Evolutionary conservation across 2,329 filamentous ascomycete species (phyloP), one percentile per base, ranked within the genome.

Genomic region (Fusarium papillatum): DNA sequence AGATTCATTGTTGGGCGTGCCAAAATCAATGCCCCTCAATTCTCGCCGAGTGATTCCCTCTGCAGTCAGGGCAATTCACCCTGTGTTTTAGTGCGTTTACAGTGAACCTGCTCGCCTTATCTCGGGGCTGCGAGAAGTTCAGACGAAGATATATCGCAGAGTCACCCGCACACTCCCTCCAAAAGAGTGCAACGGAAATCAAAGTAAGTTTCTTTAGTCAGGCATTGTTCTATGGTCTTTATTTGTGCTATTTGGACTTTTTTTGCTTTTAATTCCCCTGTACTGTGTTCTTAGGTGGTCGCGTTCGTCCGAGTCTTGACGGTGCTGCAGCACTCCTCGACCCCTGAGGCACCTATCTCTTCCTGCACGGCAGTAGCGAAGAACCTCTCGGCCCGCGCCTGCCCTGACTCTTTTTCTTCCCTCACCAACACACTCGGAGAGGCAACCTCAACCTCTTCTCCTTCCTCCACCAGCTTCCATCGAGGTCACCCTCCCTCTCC

Each of bases 151-250:
- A 31, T 46, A 46, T 29, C 39, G 8, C 48, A 19, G 13, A 41
- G 31, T 19, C 66, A 14, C 29, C 17, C 22, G 59, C 68, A 53
- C 69, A 63, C 57, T 62, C 59, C 29, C 50, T 17, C 29, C 61
- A 48, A 41, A 26, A 62, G 16, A 61, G 13, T 46, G 5, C 46
- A 38, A 34, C 17, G n/a, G n/a, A 4, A n/a, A 36, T 26, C 38
- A 41, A 48, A 5, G 38, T 8, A 17, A 14, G 22, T 14, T 19
- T 55, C 24, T 39, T 60, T 14, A 7, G 19, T 41, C 19, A n/a
- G 17, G 8, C 2, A 39, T 8, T 16, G 17, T 13, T 41, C 10
- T n/a, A 34, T 48, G 0, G 17, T 7, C 19, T 57, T 22, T 57
- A 34, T 57, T 36, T 22, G 0, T n/a, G 2, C 24, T 19, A 13